These are phyloP conservation scores for Phaeotremella skinneri DNA, from an alignment of 768 basidiomycete species.

Conservation along the genomic window DNA sequence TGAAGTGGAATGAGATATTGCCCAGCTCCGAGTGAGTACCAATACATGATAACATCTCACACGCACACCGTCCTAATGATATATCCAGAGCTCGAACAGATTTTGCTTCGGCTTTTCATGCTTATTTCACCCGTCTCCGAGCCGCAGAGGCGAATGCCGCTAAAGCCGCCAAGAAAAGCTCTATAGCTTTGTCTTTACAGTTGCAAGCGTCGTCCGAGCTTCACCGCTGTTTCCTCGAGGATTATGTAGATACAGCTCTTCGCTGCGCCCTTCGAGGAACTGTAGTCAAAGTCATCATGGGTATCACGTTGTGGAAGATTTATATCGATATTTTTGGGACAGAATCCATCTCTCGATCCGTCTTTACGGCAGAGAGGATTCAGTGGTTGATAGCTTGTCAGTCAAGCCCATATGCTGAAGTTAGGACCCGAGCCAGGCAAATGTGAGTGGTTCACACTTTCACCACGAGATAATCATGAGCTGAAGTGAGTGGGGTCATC, in stretches of 20 bases:
- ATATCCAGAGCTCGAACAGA: constrained; percentile 24
- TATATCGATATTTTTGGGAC: constrained; percentile 29
- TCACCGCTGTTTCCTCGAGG: constrained; percentile 27
- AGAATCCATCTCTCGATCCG: background rate
- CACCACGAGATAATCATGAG: background rate
- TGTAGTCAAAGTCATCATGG: constrained; percentile 26
- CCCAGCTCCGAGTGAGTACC: constrained; percentile 34
- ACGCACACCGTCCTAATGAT: background rate
- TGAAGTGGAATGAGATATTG: constrained; percentile 23
- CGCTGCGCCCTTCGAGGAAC: constrained; percentile 24
- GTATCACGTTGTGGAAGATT: constrained; percentile 21
- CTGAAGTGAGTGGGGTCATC: background rate
- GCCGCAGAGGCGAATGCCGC: constrained; percentile 9
- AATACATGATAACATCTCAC: too few species aligned
- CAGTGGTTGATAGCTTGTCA: constrained; percentile 43
- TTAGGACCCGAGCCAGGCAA: constrained; percentile 32
- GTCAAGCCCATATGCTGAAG: constrained; percentile 47
- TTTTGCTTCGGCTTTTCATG: constrained; percentile 30
- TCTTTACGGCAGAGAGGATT: constrained; percentile 37
- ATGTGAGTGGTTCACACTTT: constrained; percentile 34
- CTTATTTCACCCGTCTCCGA: constrained; percentile 25
- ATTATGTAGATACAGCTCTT: constrained; percentile 28
- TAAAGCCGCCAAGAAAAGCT: background rate
- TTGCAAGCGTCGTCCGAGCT: constrained; percentile 2
- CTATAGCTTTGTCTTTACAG: background rate